phyloP scores from a whole-genome alignment of 2,329 filamentous ascomycete species.

The Tympanopsis confertula region DNA sequence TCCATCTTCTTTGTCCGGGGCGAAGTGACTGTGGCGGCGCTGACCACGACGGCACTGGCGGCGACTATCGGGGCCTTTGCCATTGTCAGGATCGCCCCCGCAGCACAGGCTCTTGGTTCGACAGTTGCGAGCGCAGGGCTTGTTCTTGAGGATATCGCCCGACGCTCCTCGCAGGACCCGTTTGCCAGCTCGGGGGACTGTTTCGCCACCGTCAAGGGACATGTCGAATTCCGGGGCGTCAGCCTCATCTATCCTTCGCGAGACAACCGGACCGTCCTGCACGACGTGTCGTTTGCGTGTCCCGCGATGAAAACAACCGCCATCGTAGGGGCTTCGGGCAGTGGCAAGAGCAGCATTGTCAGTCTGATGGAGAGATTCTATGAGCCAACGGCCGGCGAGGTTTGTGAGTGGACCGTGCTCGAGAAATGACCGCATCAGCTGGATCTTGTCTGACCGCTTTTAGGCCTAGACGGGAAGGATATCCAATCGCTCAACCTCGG shows the following conservation, averaged over 20 bases:
- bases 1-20: constrained; percentile 3
- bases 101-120: constrained; percentile 23
- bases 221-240: constrained; percentile 35
- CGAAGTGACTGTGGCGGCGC: neutral
- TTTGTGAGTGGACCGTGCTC: too few species aligned
- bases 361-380: constrained; percentile 50
- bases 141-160: constrained; percentile 34
- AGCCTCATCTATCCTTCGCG: constrained; percentile 47
- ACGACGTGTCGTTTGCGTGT: constrained; percentile 27
- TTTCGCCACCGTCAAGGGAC: constrained; percentile 19
- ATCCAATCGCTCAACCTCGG: constrained; percentile 31
- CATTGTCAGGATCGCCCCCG: constrained; percentile 34
- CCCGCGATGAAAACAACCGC: constrained; percentile 35
- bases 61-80: constrained; percentile 27
- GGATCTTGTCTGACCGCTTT: too few species aligned
- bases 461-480: constrained; percentile 27
- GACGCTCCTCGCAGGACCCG: constrained; percentile 28
- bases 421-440: too few species aligned
- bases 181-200: constrained; percentile 22
- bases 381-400: constrained; percentile 28
- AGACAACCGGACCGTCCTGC: constrained; percentile 31
- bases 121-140: constrained; percentile 32
- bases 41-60: constrained; percentile 23
- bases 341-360: constrained; percentile 46
- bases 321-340: constrained; percentile 44